Evolutionary conservation across 225 moss, liverwort and hornwort species (phyloP).

Genomic region (Antitrichia curtipendula): DNA sequence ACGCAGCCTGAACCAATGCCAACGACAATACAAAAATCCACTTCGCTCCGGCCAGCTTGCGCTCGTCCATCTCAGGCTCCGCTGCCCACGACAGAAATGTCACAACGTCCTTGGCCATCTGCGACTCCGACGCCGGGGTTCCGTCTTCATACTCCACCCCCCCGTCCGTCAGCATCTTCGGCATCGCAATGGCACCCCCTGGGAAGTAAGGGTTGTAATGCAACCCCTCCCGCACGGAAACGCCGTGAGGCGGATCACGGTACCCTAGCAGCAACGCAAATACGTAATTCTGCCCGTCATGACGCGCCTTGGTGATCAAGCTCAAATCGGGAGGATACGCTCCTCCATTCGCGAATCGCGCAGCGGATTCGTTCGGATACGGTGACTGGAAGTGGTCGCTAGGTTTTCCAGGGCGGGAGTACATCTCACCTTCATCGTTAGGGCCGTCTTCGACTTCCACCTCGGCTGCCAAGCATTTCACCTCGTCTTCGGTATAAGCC

Average conservation of each 20-base stretch:
- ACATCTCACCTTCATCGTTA: constrained; percentile 97
- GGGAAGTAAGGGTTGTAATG: constrained; percentile 96
- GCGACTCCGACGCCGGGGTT: constrained; percentile 74
- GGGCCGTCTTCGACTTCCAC: constrained; percentile 88
- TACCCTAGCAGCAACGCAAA: constrained; percentile 81
- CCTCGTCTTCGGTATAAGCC: constrained; percentile 94
- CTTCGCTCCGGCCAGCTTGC: constrained; percentile 87
- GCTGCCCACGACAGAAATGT: constrained; percentile 87
- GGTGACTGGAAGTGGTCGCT: constrained; percentile 82
- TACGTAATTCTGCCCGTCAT: constrained; percentile 91
- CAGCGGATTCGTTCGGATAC: constrained; percentile 77
- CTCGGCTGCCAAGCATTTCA: constrained; percentile 77
- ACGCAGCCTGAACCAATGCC: constrained; percentile 51
- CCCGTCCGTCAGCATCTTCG: constrained; percentile 83
- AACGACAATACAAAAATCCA: constrained; percentile 86
- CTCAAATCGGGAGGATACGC: constrained; percentile 96
- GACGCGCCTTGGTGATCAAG: constrained; percentile 90
- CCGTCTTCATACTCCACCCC: constrained; percentile 93
- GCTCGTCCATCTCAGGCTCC: constrained; percentile 97
- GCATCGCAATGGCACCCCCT: constrained; percentile 96
- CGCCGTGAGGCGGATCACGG: constrained; percentile 86
- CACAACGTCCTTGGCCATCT: constrained; percentile 95
- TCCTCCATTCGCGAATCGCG: constrained; percentile 79
- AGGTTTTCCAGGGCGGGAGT: constrained; percentile 69
- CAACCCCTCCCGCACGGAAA: constrained; percentile 85